Evolutionary conservation across 768 basidiomycete genomes (phyloP), one percentile per base, ranked within the genome.

Genomic region (Exidia glandulosa): DNA sequence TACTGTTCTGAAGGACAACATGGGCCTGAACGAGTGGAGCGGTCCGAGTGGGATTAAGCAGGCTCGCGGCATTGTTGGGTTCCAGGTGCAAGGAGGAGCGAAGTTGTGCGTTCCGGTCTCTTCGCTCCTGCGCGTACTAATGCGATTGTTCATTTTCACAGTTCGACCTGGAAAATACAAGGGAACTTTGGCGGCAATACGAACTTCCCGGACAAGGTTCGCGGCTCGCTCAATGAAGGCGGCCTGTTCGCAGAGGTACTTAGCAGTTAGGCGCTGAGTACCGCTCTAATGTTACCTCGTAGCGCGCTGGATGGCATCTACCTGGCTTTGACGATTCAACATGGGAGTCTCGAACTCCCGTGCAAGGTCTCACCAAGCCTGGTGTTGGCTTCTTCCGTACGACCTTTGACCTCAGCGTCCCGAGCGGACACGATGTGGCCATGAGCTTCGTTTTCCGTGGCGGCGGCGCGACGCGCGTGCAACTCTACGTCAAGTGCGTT

Each of bases 351-450:
- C 80, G 87, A 57, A 76, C 84, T 30, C 75, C 88, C 13, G 73
- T 79, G 2, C 65, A 75, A 27, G 87, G 88, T 6, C 75, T 90
- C 25, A 85, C 86, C 0, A 69, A 73, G 45, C 81, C 90, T 3
- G 90, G 90, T 19, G 79, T 90, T 27, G 90, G 90, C 5, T 91
- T 92, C 74, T 92, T 90, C 68, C 79, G 87, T 27, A 84, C 88
- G 7, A 87, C 82, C 0, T 88, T 93, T 70, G 73, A 81, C 16
- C 72, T 92, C 37, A 66, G 77, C 48, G 75, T 91, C 33, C 81
- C 85, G 0, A 62, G 68, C 12, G 82, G 77, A n/a, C 70, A 81
- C 23, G 90, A 92, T 65, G 79, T 82, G 3, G 80, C 81, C 63
- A 72, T 91, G 64, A 86, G 85, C 13, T 88, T 91, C 67, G 81